phyloP scores from a whole-genome alignment of 2,329 filamentous ascomycete species.

The Penicillium aurantiogriseum region DNA sequence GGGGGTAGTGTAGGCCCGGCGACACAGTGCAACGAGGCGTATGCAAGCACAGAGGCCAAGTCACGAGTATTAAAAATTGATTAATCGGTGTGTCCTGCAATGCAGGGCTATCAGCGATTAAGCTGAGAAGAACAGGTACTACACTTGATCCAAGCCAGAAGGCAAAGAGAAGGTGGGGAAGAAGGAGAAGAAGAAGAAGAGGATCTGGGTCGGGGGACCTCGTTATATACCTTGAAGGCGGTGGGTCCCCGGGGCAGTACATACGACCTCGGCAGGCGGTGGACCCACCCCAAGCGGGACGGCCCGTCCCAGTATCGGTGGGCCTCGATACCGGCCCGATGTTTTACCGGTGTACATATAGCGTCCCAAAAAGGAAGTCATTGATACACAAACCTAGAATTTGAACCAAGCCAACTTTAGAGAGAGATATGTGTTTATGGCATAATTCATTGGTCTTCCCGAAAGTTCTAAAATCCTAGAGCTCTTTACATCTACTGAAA shows the following conservation, averaged over 20 bases:
- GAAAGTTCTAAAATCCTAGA: too few species aligned
- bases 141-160: slow-evolving; percentile 81
- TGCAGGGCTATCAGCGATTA: slow-evolving; percentile 82
- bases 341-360: too few species aligned
- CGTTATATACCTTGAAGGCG: not conserved
- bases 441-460: too few species aligned
- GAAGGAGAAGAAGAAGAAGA: slow-evolving; percentile 42
- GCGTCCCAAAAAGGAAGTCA: too few species aligned
- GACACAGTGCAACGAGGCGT: slow-evolving; percentile 65
- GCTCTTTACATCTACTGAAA: too few species aligned
- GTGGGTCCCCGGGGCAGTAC: not conserved
- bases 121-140: slow-evolving; percentile 97
- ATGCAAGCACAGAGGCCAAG: slow-evolving; percentile 68
- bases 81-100: slow-evolving; percentile 72
- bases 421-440: too few species aligned
- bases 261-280: too few species aligned
- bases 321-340: too few species aligned
- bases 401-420: too few species aligned
- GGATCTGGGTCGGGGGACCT: slow-evolving; percentile 10
- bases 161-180: slow-evolving; percentile 51
- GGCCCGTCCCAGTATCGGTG: not conserved
- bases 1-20: slow-evolving; percentile 71
- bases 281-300: too few species aligned
- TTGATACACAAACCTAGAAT: too few species aligned
- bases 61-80: slow-evolving; percentile 66